These are phyloP conservation scores for Pseudovirgaria hyperparasitica DNA, from an alignment of 2,329 filamentous ascomycete species.

Conservation along the genomic window DNA sequence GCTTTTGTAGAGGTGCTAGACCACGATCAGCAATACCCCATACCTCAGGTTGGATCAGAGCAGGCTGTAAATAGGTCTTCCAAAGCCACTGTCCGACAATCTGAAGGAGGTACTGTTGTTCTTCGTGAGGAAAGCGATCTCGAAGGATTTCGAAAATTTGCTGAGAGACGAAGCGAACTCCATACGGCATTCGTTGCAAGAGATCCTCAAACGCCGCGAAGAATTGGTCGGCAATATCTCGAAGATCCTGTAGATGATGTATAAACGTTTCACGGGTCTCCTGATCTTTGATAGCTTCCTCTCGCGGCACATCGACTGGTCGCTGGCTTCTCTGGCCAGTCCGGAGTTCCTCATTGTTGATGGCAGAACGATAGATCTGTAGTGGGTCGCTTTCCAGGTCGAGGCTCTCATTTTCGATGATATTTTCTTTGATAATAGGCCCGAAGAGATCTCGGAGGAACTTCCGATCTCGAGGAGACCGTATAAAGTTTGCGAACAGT, in stretches of 20 bases:
- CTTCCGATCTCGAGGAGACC: constrained; percentile 83
- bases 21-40: constrained; percentile 86
- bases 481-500: constrained; percentile 73
- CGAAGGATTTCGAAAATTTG: constrained; percentile 73
- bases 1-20: constrained; percentile 81
- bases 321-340: constrained; percentile 75
- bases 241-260: constrained; percentile 81
- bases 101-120: constrained; percentile 65
- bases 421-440: constrained; percentile 75
- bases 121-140: constrained; percentile 66
- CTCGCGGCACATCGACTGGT: constrained; percentile 72
- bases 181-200: constrained; percentile 81
- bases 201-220: constrained; percentile 71
- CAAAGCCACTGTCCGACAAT: constrained; percentile 85
- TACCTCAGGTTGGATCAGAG: constrained; percentile 78
- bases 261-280: constrained; percentile 91
- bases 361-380: constrained; percentile 89
- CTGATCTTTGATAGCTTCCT: constrained; percentile 88
- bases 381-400: constrained; percentile 95
- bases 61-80: constrained; percentile 86
- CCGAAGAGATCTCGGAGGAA: constrained; percentile 81
- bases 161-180: constrained; percentile 74
- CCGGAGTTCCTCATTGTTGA: constrained; percentile 93
- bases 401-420: constrained; percentile 80
- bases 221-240: constrained; percentile 89